A percentile compares a stretch with the other conserved stretches of the same genome.
Evolutionary conservation across 176 grass and related monocot genomes (phyloP).

Genomic region (Avena eriantha): DNA sequence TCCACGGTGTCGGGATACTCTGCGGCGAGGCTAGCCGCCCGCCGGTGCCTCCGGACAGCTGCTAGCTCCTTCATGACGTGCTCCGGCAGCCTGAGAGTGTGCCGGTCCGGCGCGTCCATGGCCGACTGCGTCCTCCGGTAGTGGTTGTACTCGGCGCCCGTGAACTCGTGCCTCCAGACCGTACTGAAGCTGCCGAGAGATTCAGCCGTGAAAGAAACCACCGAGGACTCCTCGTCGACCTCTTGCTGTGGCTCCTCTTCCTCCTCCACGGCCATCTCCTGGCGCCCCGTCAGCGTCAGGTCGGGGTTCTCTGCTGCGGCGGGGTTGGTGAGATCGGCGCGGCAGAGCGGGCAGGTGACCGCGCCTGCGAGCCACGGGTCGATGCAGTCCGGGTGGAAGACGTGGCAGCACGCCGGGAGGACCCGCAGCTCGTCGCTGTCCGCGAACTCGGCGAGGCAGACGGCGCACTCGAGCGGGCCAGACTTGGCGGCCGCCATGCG

Average conservation of each 20-base stretch:
- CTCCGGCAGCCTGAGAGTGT: conserved; percentile 71
- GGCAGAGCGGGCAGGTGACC: conserved; percentile 80
- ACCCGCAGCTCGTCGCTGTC: conserved; percentile 63
- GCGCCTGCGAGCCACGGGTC: conserved; percentile 73
- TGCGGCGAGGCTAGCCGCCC: conserved; percentile 55
- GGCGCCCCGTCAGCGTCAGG: not conserved
- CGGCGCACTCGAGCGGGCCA: conserved; percentile 67
- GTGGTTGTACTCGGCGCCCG: conserved; percentile 13
- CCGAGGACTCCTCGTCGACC: conserved; percentile 39
- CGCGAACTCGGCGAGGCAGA: conserved; percentile 73
- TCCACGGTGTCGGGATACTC: conserved; percentile 49
- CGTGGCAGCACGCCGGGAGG: conserved; percentile 76
- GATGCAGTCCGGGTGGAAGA: conserved; percentile 90
- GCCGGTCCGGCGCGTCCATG: conserved; percentile 53
- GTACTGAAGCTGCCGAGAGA: conserved; percentile 41
- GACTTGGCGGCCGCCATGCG: conserved; percentile 40
- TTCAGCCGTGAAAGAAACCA: conserved; percentile 37
- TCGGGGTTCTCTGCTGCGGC: not conserved
- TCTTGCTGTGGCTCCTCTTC: not conserved
- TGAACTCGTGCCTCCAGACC: conserved; percentile 19
- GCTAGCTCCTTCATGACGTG: conserved; percentile 70
- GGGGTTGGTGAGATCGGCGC: conserved; percentile 51
- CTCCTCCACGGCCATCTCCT: not conserved
- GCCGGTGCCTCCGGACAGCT: conserved; percentile 55
- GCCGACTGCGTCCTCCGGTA: conserved; percentile 53